phyloP scores from a whole-genome alignment of 257 asterid genomes.

The Euphrasia confusa region DNA sequence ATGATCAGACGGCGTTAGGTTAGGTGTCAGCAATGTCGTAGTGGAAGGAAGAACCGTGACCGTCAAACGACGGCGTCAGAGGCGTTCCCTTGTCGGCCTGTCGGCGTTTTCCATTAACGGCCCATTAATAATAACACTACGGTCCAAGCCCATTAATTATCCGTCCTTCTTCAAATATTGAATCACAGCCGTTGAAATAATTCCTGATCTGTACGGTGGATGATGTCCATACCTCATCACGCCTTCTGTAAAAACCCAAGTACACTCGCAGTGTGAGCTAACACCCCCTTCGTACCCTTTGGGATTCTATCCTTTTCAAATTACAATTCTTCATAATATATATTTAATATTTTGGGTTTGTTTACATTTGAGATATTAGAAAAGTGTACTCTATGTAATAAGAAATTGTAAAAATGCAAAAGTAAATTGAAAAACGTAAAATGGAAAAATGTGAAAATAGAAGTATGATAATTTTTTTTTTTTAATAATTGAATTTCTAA shows the following conservation, averaged over 20 bases:
- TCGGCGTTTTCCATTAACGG: conserved; percentile 27
- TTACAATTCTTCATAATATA: too few relatives aligned
- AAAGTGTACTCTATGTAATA: too few relatives aligned
- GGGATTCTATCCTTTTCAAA: background rate
- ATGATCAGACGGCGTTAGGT: conserved; percentile 34
- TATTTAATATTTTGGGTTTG: too few relatives aligned
- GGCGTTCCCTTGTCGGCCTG: conserved; percentile 35
- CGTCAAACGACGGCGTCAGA: conserved; percentile 39
- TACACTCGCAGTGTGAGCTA: conserved; percentile 19
- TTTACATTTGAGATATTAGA: too few relatives aligned
- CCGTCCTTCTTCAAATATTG: background rate
- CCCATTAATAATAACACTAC: background rate
- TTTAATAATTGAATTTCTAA: too few relatives aligned
- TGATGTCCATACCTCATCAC: conserved; percentile 33
- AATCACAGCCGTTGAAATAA: background rate
- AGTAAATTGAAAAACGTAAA: too few relatives aligned
- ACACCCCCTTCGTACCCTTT: conserved; percentile 1
- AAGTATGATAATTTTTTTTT: too few relatives aligned
- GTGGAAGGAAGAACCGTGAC: background rate
- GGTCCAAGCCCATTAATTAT: too few relatives aligned
- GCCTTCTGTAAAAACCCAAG: conserved; percentile 25
- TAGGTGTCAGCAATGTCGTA: conserved; percentile 29
- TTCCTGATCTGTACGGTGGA: conserved; percentile 8
- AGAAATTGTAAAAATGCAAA: too few relatives aligned
- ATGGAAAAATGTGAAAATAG: too few relatives aligned